Evolutionary conservation across 2,329 filamentous ascomycete genomes (phyloP).

Genomic region (Sporothrix dimorphospora): DNA sequence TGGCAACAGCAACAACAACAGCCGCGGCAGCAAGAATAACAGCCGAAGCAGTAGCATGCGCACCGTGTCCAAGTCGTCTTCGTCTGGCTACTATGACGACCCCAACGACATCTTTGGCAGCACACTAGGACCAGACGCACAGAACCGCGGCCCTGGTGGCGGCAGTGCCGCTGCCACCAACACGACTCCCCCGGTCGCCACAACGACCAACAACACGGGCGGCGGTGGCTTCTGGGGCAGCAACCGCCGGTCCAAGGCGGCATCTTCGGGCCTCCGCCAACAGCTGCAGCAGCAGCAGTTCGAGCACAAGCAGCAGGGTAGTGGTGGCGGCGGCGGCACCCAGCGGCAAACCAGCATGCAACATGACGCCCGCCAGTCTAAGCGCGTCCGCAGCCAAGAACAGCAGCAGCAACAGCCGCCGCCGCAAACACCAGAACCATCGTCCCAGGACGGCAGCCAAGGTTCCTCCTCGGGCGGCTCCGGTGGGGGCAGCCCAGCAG

Average conservation of each 20-base stretch:
- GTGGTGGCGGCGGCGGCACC: not conserved
- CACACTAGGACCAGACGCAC: not conserved
- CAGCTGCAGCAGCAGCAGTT: conserved; percentile 30
- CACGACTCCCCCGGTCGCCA: not conserved
- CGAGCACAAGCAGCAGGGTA: conserved; percentile 26
- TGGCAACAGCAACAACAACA: not conserved
- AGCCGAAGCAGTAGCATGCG: not conserved
- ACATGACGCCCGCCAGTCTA: not conserved
- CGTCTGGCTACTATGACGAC: not conserved
- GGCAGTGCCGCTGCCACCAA: not conserved
- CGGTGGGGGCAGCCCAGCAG: not conserved
- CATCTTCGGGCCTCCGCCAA: conserved; percentile 22
- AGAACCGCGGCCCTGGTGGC: too few relatives aligned
- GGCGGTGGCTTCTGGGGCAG: conserved; percentile 27
- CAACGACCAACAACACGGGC: conserved; percentile 3
- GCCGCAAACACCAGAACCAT: not conserved
- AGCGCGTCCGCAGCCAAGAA: conserved; percentile 7
- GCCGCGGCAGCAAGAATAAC: not conserved
- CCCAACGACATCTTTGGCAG: conserved; percentile 6
- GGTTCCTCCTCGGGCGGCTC: not conserved
- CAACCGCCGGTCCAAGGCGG: conserved; percentile 15
- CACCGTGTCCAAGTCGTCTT: not conserved
- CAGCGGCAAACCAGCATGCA: conserved; percentile 17
- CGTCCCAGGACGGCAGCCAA: not conserved
- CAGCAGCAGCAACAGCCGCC: not conserved